phyloP scores from a whole-genome alignment of 805 yeast genomes.

The Metschnikowia continentalis region DNA sequence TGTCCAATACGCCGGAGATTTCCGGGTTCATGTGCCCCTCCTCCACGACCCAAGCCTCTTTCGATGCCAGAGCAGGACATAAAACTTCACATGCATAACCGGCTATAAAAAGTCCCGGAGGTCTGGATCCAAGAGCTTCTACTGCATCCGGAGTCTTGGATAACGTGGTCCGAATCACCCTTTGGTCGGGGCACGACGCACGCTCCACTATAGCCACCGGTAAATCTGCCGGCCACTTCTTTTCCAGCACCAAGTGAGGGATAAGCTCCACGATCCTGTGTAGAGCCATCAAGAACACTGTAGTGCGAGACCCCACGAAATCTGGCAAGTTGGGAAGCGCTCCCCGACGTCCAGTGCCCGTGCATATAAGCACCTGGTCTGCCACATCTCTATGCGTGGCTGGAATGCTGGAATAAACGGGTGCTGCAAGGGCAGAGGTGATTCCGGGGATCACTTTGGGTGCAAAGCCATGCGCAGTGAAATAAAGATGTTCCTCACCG shows the following conservation, averaged over 20 bases:
- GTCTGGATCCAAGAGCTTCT: constrained; percentile 75
- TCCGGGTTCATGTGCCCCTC: constrained; percentile 33
- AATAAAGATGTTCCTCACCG: constrained; percentile 81
- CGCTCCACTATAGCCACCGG: constrained; percentile 88
- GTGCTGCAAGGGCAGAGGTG: constrained; percentile 85
- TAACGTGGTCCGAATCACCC: constrained; percentile 73
- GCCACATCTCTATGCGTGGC: constrained; percentile 90
- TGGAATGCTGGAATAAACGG: constrained; percentile 76
- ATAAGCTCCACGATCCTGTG: constrained; percentile 66
- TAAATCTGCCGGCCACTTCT: constrained; percentile 62
- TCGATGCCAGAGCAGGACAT: constrained; percentile 7
- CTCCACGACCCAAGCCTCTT: constrained; percentile 42
- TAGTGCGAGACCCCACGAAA: constrained; percentile 68
- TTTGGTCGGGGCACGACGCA: constrained; percentile 90
- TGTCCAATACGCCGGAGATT: constrained; percentile 12
- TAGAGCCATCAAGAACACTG: constrained; percentile 84
- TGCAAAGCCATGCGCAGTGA: constrained; percentile 58
- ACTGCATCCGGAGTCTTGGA: constrained; percentile 67
- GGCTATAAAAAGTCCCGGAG: constrained; percentile 84
- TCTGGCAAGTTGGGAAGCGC: constrained; percentile 74
- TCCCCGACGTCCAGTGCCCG: constrained; percentile 92
- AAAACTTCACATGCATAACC: constrained; percentile 73
- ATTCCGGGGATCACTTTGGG: constrained; percentile 84
- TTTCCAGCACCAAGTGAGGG: constrained; percentile 38
- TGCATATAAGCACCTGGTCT: constrained; percentile 88